Conservation (phyloP, 2,329 filamentous ascomycete genomes). For the Plenodomus tracheiphilus region DNA sequence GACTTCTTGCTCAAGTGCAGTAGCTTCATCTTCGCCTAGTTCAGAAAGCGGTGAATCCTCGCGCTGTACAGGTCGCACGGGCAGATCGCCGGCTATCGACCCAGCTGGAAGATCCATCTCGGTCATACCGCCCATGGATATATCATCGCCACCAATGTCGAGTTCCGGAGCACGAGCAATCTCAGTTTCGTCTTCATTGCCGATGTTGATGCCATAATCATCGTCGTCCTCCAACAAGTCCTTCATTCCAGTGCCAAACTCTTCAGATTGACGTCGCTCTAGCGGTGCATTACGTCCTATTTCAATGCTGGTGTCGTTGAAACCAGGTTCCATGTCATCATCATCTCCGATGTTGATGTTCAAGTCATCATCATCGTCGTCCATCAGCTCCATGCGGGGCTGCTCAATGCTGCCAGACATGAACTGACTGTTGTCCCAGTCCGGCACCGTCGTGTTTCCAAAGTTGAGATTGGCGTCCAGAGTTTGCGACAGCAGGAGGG, state of each 20-base stretch:
- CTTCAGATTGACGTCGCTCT: slow-evolving; percentile 47
- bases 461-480: slow-evolving; percentile 51
- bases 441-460: slow-evolving; percentile 51
- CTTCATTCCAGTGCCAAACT: slow-evolving; percentile 55
- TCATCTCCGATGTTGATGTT: slow-evolving; percentile 69
- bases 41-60: slow-evolving; percentile 60
- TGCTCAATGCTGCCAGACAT: slow-evolving; percentile 68
- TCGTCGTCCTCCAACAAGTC: slow-evolving; percentile 56
- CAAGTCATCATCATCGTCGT: slow-evolving; percentile 47
- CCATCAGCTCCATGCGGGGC: slow-evolving; percentile 53
- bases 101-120: slow-evolving; percentile 48
- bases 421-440: slow-evolving; percentile 74
- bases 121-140: slow-evolving; percentile 52
- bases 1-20: slow-evolving; percentile 67
- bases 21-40: slow-evolving; percentile 54
- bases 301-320: slow-evolving; percentile 70
- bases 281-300: slow-evolving; percentile 82
- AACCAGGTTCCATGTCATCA: slow-evolving; percentile 21
- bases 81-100: slow-evolving; percentile 54
- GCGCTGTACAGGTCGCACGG: slow-evolving; percentile 42
- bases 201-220: slow-evolving; percentile 51
- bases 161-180: slow-evolving; percentile 26
- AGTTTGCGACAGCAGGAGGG: slow-evolving; percentile 76
- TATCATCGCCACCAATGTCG: slow-evolving; percentile 41
- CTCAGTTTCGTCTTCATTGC: slow-evolving; percentile 36